Evolutionary conservation across 1,139 yeast species (phyloP), one percentile per base, ranked within the genome.

Genomic region (Hanseniaspora sp.): DNA sequence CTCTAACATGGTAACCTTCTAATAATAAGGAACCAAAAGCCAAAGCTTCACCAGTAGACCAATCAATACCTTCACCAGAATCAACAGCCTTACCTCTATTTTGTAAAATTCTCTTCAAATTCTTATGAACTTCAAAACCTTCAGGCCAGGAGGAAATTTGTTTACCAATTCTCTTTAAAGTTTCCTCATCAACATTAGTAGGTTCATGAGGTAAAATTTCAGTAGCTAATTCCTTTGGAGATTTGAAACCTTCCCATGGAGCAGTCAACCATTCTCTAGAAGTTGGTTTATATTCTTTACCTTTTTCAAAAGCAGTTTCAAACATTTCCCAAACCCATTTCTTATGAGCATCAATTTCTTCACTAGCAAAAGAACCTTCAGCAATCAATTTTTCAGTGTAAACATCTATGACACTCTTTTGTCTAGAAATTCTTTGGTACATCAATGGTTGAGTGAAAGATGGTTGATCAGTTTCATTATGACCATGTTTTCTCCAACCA

Each of bases 21-120:
- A 83, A 72, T 56, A 85, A 83, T 64, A 92, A 78, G 55, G 96
- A 80, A 67, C 97, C 99, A 67, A 83, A 90, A 42, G 98, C 98
- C 66, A 92, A 81, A 48, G 97, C 97, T 75, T 92, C 99, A 79
- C 96, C 99, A 58, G 99, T 92, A 48, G 98, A 84, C 97, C 97
- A 92, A 73, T 94, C 99, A 62, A 92, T 88, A 65, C 94, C 95
- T 72, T 85, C 87, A 67, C 98, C 98, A 41, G 80, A 71, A 61
- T 86, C 94, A 60, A 86, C 79, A 51, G 95, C 71, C 77, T 92
- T 92, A 72, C 84, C 79, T 75, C 98, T 86, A 65, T 79, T 78
- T 68, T 78, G 81, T 71, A 92, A 78, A 65, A 92, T 92, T 78
- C 98, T 87, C 79, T 90, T 88, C 74, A 94, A 79, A 76, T 92